A percentile compares a stretch with the other conserved stretches of the same genome.
Evolutionary conservation across 768 basidiomycete species (phyloP).

Genomic region (Naganishia kalamii): DNA sequence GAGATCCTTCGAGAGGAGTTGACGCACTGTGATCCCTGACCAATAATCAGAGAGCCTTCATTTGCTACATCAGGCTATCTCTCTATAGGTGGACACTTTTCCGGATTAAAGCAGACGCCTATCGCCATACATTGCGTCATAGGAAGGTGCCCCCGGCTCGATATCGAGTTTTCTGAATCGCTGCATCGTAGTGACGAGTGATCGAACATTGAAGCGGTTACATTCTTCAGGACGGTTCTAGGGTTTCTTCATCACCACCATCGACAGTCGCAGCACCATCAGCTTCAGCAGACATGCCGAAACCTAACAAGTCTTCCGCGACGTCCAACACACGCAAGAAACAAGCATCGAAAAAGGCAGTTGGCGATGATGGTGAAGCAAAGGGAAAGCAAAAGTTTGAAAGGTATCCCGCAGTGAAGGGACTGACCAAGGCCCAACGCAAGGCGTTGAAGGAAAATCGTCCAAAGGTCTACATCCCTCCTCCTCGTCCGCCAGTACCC

Average conservation of each 20-base stretch:
- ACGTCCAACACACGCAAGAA: slow-evolving; percentile 84
- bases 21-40: too few species aligned
- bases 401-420: slow-evolving; percentile 47
- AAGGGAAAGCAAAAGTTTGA: slow-evolving; percentile 52
- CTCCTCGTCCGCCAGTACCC: slow-evolving; percentile 54
- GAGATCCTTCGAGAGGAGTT: too few species aligned
- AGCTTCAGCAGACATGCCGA: slow-evolving; percentile 30
- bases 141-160: background rate
- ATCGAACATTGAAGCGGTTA: too few species aligned
- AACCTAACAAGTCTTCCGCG: slow-evolving; percentile 64
- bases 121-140: background rate
- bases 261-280: background rate
- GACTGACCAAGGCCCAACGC: slow-evolving; percentile 57
- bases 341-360: slow-evolving; percentile 68
- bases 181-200: background rate
- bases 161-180: background rate
- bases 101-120: too few species aligned
- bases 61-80: too few species aligned
- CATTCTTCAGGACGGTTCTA: too few species aligned
- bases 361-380: slow-evolving; percentile 34
- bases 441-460: slow-evolving; percentile 36
- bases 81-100: too few species aligned
- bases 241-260: too few species aligned
- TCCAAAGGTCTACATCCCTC: slow-evolving; percentile 74
- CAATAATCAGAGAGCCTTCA: too few species aligned